phyloP scores from a whole-genome alignment of 306 rosid species.

The Heteromeles arbutifolia region DNA sequence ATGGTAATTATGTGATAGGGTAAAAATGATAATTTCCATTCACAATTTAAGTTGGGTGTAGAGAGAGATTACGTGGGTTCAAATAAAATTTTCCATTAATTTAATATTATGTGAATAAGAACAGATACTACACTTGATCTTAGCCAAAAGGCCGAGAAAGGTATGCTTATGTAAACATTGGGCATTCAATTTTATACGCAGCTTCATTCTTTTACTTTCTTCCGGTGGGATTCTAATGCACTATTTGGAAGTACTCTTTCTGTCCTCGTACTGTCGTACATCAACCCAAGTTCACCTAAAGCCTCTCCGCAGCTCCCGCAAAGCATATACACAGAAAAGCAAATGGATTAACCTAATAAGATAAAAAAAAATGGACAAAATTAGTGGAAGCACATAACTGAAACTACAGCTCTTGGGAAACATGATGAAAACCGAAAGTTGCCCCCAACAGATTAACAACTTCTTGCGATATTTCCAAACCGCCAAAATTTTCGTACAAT shows the following conservation, averaged over 20 bases:
- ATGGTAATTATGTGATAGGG: too few species aligned
- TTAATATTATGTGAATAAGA: neutral
- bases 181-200: neutral
- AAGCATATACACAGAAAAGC: too few species aligned
- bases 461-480: neutral
- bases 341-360: too few species aligned
- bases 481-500: neutral
- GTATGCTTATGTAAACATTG: accelerated
- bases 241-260: neutral
- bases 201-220: too few species aligned
- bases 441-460: neutral
- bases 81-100: neutral
- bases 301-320: too few species aligned
- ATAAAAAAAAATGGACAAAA: too few species aligned
- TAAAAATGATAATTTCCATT: too few species aligned
- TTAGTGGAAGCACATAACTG: too few species aligned
- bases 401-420: neutral
- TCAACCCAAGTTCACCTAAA: neutral
- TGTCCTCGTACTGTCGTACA: neutral
- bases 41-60: too few species aligned
- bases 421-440: too few species aligned
- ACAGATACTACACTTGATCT: neutral
- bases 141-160: slow-evolving; percentile 6
- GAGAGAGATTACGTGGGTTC: too few species aligned
- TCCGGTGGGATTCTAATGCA: neutral